Evolutionary conservation across 2,329 filamentous ascomycete genomes (phyloP).

Genomic region (Pseudogymnoascus sp.): DNA sequence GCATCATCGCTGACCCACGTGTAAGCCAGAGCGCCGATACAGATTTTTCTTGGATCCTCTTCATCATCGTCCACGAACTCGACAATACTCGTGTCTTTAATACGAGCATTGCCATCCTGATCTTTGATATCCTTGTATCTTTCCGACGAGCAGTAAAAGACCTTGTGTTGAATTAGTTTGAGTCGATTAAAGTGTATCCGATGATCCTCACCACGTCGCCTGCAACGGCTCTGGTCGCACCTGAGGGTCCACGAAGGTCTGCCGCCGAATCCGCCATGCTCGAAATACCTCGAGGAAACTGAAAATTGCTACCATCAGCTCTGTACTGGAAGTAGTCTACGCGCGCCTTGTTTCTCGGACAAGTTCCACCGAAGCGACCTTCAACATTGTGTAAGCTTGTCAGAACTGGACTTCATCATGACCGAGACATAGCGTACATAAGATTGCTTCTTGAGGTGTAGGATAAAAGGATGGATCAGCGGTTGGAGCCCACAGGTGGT

Average conservation of each 20-base stretch:
- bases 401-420: too few species aligned
- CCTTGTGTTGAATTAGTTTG: background rate
- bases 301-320: background rate
- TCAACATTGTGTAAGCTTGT: too few species aligned
- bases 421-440: too few species aligned
- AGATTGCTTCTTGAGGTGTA: too few species aligned
- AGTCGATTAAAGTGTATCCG: background rate
- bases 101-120: background rate
- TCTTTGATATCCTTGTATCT: background rate
- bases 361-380: too few species aligned
- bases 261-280: background rate
- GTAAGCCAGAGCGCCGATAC: background rate
- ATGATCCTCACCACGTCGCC: background rate
- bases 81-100: background rate
- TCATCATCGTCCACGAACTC: background rate
- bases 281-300: background rate
- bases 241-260: background rate
- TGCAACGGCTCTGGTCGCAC: background rate
- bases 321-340: conserved; percentile 5
- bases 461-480: too few species aligned
- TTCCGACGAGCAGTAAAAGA: background rate
- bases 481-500: too few species aligned
- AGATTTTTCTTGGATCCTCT: background rate
- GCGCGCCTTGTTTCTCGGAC: conserved; percentile 10
- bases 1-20: background rate